Conservation (phyloP, 768 basidiomycete species). For the Hirschioporus abietinus region DNA sequence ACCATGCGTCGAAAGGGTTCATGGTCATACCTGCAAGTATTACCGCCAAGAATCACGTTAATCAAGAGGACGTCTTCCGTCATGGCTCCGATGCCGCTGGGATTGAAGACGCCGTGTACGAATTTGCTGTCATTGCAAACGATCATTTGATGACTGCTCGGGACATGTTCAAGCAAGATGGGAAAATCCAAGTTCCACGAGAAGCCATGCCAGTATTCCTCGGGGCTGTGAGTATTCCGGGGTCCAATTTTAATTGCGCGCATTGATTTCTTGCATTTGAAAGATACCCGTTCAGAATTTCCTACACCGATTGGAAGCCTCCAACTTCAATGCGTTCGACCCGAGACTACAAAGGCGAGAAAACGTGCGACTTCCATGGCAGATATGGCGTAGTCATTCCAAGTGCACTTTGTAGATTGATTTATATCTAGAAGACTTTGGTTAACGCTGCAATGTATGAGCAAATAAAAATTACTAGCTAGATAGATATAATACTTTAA, state of each 20-base stretch:
- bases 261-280: conserved; percentile 9
- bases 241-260: neutral
- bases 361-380: conserved; percentile 70
- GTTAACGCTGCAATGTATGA: no score
- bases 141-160: conserved; percentile 75
- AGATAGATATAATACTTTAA: neutral
- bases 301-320: conserved; percentile 60
- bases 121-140: conserved; percentile 76
- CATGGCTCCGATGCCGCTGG: conserved; percentile 47
- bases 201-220: conserved; percentile 69
- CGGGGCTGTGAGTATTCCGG: conserved; percentile 49
- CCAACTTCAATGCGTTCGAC: conserved; percentile 69
- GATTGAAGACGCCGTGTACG: conserved; percentile 74
- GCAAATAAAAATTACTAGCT: no score
- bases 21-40: conserved; percentile 80
- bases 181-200: conserved; percentile 39
- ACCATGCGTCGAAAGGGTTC: conserved; percentile 63
- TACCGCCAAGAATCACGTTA: conserved; percentile 70
- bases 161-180: conserved; percentile 54
- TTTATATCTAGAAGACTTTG: neutral
- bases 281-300: conserved; percentile 67
- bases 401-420: conserved; percentile 28
- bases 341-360: conserved; percentile 57
- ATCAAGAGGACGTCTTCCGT: conserved; percentile 75
- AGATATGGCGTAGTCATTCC: conserved; percentile 54